Evolutionary conservation across 192 early-diverging fungal genomes (phyloP), one percentile per base, ranked within the genome.

Genomic region (Funneliformis mosseae): DNA sequence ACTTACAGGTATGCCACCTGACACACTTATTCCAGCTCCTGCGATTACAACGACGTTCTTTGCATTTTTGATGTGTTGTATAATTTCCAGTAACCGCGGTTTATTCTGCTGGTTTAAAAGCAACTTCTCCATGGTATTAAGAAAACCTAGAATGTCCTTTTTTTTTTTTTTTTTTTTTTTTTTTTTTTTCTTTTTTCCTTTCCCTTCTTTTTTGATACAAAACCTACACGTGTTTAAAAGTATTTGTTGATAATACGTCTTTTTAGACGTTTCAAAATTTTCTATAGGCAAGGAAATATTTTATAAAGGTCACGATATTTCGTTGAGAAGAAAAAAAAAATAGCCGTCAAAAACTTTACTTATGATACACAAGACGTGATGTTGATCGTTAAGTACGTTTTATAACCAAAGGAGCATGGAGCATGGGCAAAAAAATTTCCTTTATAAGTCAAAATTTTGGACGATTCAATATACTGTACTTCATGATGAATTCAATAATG

Each of bases 11-110:
- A 68, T 68, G 23, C 66, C 66, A 8, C 27, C 66, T 33, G 27
- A 33, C 38, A 39, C 38, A 21, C 66, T 68, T 68, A 68, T 68
- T 68, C 66, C 66, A 16, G 66, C 66, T 33, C 66, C 66, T 1
- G 21, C 38, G 4, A 68, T 39, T 21, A 68, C 38, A 33, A 68
- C 38, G 25, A 68, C 25, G 25, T 68, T 68, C 21, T 68, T 68
- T 27, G 66, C 25, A 68, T 23, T 27, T 68, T 55, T 55, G 50
- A 55, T 55, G 50, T 55, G 16, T 18, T 55, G 50, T 55, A 55
- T 55, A 55, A 55, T 55, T 55, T 55, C 50, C 21, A 55, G 50
- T 55, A 55, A 55, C 50, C 50, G 50, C 50, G 50, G 50, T 55
- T 16, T 55, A 55, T 55, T 55, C 50, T 55, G 50, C 50, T 55